Base-by-base conservation (phyloP, 768 basidiomycete species). In the Hortiboletus flavorubellus region DNA sequence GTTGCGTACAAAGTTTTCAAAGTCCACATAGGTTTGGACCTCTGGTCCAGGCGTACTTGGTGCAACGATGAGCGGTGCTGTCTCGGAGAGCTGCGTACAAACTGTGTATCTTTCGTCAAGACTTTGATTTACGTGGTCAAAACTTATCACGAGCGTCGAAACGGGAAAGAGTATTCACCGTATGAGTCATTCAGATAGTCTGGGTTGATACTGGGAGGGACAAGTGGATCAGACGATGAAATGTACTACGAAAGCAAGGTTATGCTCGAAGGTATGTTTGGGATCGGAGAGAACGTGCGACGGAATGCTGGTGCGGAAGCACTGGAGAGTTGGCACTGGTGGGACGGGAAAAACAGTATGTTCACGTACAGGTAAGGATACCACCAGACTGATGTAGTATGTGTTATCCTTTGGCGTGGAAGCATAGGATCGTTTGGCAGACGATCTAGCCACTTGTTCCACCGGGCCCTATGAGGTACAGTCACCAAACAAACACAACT, bases 11-110 rank as follows among this genome's bases (percentile, higher is more conserved):
- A 34, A 64, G 0, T 26, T 40, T 31, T 63, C 62, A 10, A 63
- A 61, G 26, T 63, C 55, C 1, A 42, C 60, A 15, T 62, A 46
- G 2, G 60, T 63, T 45, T 59, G 45, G 18, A 62, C 58, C 15
- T 64, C 62, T 41, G 58, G 62, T 12, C 62, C 62, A 26, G 61
- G 61, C 10, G 54, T 61, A 14, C 62, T 64, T 7, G 62, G 62
- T 12, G 38, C n/a, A 26, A 60, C 51, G n/a, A 63, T 60, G 8
- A 62, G 60, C 2, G 61, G 60, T 15, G 49, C 60, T 5, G 61
- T 63, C 42, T 62, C 39, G 2, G 60, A 54, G 23, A 62, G 49
- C 35, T 54, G 34, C 61, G 60, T 21, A 42, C 52, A 40, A 63
- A 62, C 18, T 38, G 41, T 15, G 39, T 4, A 1, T 53, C 62